These are phyloP conservation scores for Trichoderma koningii DNA, from an alignment of 2,329 filamentous ascomycete species.

Conservation along the genomic window DNA sequence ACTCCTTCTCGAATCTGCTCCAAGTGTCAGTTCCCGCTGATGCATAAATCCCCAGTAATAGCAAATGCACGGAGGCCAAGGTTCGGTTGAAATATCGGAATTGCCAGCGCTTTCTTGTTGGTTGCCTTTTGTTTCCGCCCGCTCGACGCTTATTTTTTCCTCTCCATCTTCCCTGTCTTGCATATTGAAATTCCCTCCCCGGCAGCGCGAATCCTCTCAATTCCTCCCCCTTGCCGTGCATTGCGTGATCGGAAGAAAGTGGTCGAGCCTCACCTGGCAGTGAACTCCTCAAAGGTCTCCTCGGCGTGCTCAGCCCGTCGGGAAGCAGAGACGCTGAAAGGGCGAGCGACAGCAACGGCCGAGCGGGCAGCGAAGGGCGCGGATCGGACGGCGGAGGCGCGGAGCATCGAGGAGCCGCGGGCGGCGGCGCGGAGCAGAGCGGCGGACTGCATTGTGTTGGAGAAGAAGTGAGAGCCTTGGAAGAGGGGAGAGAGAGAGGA, in stretches of 20 bases:
- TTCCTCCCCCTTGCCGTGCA: neutral
- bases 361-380: slow-evolving; percentile 60
- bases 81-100: neutral
- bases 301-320: slow-evolving; percentile 71
- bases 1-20: slow-evolving; percentile 97
- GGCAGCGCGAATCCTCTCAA: slow-evolving; percentile 4
- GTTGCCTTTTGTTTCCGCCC: neutral
- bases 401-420: slow-evolving; percentile 67
- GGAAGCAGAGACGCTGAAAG: slow-evolving; percentile 65
- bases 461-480: slow-evolving; percentile 23
- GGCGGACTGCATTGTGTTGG: slow-evolving; percentile 61
- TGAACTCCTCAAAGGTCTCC: slow-evolving; percentile 99
- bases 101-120: slow-evolving; percentile 3
- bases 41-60: neutral
- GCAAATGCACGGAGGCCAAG: slow-evolving; percentile 1
- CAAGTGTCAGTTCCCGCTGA: slow-evolving; percentile 1
- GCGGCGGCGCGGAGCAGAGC: slow-evolving; percentile 70
- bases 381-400: slow-evolving; percentile 62
- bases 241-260: neutral
- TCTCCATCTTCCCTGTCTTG: neutral
- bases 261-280: slow-evolving; percentile 74
- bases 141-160: slow-evolving; percentile 5
- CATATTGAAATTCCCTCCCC: neutral
- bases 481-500: slow-evolving; percentile 27
- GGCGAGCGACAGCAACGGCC: slow-evolving; percentile 53